Evolutionary conservation across 176 grass and related monocot genomes (phyloP).

Genomic region (Juncus effusus): DNA sequence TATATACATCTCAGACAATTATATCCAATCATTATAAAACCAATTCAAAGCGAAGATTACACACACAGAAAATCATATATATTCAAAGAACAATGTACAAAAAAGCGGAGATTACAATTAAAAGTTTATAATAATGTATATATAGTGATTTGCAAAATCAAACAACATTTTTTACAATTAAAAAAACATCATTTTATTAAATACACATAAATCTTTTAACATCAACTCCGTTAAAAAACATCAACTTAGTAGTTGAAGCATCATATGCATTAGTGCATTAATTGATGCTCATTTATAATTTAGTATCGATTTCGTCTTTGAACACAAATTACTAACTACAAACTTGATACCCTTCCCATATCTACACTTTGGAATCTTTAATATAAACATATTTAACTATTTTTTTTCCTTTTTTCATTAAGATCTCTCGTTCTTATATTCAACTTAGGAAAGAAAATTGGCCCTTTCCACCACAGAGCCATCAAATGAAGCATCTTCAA

Average conservation of each 20-base stretch:
- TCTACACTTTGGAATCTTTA: slow-evolving; percentile 17
- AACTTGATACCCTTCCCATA: slow-evolving; percentile 5
- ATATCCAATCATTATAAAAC: too few species aligned
- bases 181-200: too few species aligned
- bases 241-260: slow-evolving; percentile 5
- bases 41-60: too few species aligned
- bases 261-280: slow-evolving; percentile 23
- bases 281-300: slow-evolving; percentile 1
- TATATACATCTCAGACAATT: too few species aligned
- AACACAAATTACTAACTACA: slow-evolving; percentile 6
- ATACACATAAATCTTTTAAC: too few species aligned
- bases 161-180: too few species aligned
- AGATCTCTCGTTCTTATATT: not conserved
- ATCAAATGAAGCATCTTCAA: slow-evolving; percentile 34
- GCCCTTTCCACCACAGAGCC: slow-evolving; percentile 25
- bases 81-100: too few species aligned
- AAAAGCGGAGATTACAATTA: too few species aligned
- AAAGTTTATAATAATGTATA: too few species aligned
- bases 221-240: too few species aligned
- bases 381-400: slow-evolving; percentile 7
- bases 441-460: slow-evolving; percentile 6
- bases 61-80: too few species aligned
- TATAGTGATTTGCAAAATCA: too few species aligned
- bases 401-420: slow-evolving; percentile 5
- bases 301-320: not conserved